phyloP scores from a whole-genome alignment of 148 eudicot genomes.

The Diospyros kaki region DNA sequence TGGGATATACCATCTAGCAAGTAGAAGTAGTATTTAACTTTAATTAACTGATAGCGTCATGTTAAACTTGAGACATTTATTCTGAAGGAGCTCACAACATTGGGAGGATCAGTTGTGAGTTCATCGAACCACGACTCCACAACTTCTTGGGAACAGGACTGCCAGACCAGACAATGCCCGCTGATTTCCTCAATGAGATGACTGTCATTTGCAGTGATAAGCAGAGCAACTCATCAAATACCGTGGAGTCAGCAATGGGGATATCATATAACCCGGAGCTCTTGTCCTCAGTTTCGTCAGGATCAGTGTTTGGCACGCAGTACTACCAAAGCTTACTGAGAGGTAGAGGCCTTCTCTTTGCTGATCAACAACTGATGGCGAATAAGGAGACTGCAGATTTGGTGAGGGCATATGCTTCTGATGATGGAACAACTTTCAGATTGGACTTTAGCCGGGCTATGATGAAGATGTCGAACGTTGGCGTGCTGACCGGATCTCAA shows the following conservation, averaged over 20 bases:
- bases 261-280: conserved; percentile 4
- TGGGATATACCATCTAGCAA: no score
- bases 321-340: conserved; percentile 34
- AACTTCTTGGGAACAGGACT: conserved; percentile 28
- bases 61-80: background rate
- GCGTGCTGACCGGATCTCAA: conserved; percentile 21
- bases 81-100: conserved; percentile 43
- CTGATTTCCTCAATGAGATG: conserved; percentile 28
- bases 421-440: conserved; percentile 33
- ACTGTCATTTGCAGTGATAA: conserved; percentile 14
- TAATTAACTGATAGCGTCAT: no score
- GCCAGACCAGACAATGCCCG: conserved; percentile 35
- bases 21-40: no score
- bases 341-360: conserved; percentile 42
- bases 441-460: conserved; percentile 38
- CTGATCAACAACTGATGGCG: conserved; percentile 50
- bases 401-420: conserved; percentile 37
- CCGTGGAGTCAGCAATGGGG: conserved; percentile 16
- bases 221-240: conserved; percentile 8
- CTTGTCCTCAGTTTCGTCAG: conserved; percentile 24
- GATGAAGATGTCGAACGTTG: conserved; percentile 37
- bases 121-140: conserved; percentile 26
- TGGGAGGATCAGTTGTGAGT: conserved; percentile 46
- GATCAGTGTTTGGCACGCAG: conserved; percentile 31
- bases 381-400: conserved; percentile 30